phyloP scores from a whole-genome alignment of 139 green algal species.

The Edaphochlamys debaryana region DNA sequence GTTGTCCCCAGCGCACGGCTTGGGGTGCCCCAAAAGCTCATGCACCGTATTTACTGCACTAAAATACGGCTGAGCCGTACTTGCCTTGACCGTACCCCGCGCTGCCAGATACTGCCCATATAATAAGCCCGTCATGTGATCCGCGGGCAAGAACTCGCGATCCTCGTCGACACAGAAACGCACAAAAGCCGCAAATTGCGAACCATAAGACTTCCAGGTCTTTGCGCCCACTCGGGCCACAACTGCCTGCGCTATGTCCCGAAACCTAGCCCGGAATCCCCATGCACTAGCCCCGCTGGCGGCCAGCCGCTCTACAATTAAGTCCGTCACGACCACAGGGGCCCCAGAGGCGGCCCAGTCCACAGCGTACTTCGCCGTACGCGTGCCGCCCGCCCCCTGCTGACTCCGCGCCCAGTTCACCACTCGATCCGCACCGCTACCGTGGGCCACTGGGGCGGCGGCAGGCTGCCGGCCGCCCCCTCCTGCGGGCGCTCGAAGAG shows the following conservation, averaged over 20 bases:
- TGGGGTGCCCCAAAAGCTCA: conserved; percentile 8
- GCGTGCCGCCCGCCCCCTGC: too few species aligned
- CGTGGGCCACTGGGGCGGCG: too few species aligned
- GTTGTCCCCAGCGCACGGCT: conserved; percentile 9
- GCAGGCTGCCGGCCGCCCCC: too few species aligned
- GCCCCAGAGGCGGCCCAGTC: too few species aligned
- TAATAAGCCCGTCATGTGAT: not conserved
- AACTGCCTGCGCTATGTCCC: not conserved
- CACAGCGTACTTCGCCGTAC: too few species aligned
- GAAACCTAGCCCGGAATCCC: too few species aligned
- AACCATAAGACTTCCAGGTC: conserved; percentile 4
- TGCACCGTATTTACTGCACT: conserved; percentile 20
- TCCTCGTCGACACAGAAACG: not conserved
- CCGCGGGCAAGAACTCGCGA: not conserved
- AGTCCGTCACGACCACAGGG: too few species aligned
- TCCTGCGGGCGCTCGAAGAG: too few species aligned
- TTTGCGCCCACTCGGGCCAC: not conserved
- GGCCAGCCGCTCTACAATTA: too few species aligned
- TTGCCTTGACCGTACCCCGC: not conserved
- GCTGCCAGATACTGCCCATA: conserved; percentile 4
- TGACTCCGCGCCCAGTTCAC: too few species aligned
- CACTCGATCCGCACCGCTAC: too few species aligned
- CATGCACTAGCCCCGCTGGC: too few species aligned
- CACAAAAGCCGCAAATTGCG: conserved; percentile 7
- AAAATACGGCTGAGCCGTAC: conserved; percentile 24